Evolutionary conservation across 129 eudicot genomes (phyloP).

Genomic region (Artemisia tridentata): DNA sequence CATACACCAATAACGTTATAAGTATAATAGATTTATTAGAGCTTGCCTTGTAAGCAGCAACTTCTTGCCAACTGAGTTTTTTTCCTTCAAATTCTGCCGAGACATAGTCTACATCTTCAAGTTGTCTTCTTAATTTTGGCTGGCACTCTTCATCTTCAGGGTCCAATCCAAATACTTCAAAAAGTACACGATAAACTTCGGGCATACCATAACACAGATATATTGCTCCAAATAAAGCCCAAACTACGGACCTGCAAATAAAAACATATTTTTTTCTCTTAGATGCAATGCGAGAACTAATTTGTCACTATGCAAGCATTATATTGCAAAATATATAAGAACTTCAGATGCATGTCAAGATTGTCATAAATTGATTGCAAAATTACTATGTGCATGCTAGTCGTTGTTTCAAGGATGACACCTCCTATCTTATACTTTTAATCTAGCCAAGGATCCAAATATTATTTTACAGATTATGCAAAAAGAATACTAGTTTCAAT

Average conservation of each 20-base stretch:
- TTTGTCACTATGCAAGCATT: not conserved
- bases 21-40: slow-evolving; percentile 9
- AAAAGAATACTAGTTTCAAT: too few relatives aligned
- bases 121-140: slow-evolving; percentile 89
- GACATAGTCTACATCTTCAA: slow-evolving; percentile 96
- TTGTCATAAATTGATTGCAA: too few relatives aligned
- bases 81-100: slow-evolving; percentile 91
- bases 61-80: slow-evolving; percentile 93
- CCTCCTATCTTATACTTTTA: too few relatives aligned
- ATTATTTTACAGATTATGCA: too few relatives aligned
- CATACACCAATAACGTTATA: slow-evolving; percentile 3
- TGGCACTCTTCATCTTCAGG: slow-evolving; percentile 98
- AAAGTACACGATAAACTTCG: slow-evolving; percentile 94
- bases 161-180: slow-evolving; percentile 98
- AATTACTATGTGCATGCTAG: too few relatives aligned
- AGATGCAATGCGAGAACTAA: not conserved
- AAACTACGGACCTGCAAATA: slow-evolving; percentile 76
- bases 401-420: too few relatives aligned
- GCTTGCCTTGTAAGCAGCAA: slow-evolving; percentile 83
- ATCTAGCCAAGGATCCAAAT: too few relatives aligned
- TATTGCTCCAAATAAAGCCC: slow-evolving; percentile 97
- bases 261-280: not conserved
- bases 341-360: too few relatives aligned
- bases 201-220: slow-evolving; percentile 96
- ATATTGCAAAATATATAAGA: too few relatives aligned